Evolutionary conservation across 2,329 filamentous ascomycete genomes (phyloP), one percentile per base, ranked within the genome.

Genomic region (Gaeumannomyces sp.): DNA sequence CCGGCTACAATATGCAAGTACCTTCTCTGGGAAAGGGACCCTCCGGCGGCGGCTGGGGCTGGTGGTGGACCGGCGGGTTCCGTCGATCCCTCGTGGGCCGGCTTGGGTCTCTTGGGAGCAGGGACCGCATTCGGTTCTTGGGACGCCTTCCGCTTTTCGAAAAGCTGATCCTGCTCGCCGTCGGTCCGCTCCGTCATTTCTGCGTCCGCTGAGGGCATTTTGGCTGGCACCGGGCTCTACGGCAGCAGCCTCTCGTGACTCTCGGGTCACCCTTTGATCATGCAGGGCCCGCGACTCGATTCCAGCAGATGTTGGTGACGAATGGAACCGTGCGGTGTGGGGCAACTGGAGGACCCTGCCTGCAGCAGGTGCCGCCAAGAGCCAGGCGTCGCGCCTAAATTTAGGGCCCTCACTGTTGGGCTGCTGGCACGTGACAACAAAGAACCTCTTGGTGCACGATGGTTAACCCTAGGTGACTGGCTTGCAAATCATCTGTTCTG

Each of bases 11-110:
- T 25, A 22, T 50, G 59, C 60, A 27, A 14, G 11, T 58, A 64
- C 62, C 62, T 64, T 63, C 29, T 63, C 61, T 14, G 61, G 61
- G 50, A 63, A 63, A 14, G 61, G 61, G 50, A 63, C 50, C 60
- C 60, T 62, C 29, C 50, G 10, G 31, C 29, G 29, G n/a, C 4
- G 29, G 61, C 31, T 29, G 19, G 25, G 57, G 57, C 57, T 25
- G 61, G 45, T 11, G 61, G 61, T 63, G 45, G 61, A 57, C 19
- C 61, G 14, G 28, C 50, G 13, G 61, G 31, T 45, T 63, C 53
- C 16, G 45, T 28, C 53, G 45, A 58, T 28, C 50, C 61, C 25
- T 58, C 53, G n/a, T 58, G 28, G 29, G 61, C 28, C 22, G 61
- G 19, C 29, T 56, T 63, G 50, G 31, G 33, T 16, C 61, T 57